These are phyloP conservation scores for Carex pumila DNA, from an alignment of 176 grass and related monocot species.

Conservation along the genomic window DNA sequence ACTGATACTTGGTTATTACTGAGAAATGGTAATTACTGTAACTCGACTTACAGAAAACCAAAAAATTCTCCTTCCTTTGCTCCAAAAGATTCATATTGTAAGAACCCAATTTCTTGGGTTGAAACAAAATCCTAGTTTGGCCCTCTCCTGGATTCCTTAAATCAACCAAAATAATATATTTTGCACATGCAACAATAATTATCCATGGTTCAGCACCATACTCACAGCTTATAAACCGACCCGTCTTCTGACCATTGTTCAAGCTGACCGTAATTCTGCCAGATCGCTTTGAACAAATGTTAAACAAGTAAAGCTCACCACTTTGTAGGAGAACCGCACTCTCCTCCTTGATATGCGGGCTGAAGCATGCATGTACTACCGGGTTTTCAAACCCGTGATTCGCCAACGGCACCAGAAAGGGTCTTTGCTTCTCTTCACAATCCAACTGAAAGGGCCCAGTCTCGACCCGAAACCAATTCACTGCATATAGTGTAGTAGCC, in stretches of 20 bases:
- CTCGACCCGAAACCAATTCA: slow-evolving; percentile 74
- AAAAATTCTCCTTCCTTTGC: slow-evolving; percentile 30
- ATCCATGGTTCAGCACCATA: slow-evolving; percentile 62
- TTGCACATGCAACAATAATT: slow-evolving; percentile 43
- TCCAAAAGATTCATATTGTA: slow-evolving; percentile 27
- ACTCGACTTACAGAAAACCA: slow-evolving; percentile 66
- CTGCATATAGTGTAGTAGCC: slow-evolving; percentile 54
- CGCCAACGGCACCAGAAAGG: slow-evolving; percentile 23
- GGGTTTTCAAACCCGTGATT: slow-evolving; percentile 45
- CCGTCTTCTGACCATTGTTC: slow-evolving; percentile 19
- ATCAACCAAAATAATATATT: slow-evolving; percentile 55
- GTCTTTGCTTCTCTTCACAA: slow-evolving; percentile 3
- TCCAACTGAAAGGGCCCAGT: slow-evolving; percentile 4
- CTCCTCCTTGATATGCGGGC: slow-evolving; percentile 50
- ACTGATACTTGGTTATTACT: slow-evolving; percentile 39
- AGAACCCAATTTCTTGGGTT: slow-evolving; percentile 19
- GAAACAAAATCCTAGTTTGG: slow-evolving; percentile 34
- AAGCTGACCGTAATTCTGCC: slow-evolving; percentile 40
- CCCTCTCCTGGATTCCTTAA: slow-evolving; percentile 29
- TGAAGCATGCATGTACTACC: slow-evolving; percentile 65
- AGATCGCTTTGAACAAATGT: slow-evolving; percentile 34
- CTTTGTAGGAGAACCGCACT: slow-evolving; percentile 50
- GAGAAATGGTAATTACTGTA: slow-evolving; percentile 68
- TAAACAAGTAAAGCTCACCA: slow-evolving; percentile 67
- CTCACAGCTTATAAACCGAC: slow-evolving; percentile 62